Conservation (phyloP, 169 alveolate genomes). For the Amoebophrya sp. region DNA sequence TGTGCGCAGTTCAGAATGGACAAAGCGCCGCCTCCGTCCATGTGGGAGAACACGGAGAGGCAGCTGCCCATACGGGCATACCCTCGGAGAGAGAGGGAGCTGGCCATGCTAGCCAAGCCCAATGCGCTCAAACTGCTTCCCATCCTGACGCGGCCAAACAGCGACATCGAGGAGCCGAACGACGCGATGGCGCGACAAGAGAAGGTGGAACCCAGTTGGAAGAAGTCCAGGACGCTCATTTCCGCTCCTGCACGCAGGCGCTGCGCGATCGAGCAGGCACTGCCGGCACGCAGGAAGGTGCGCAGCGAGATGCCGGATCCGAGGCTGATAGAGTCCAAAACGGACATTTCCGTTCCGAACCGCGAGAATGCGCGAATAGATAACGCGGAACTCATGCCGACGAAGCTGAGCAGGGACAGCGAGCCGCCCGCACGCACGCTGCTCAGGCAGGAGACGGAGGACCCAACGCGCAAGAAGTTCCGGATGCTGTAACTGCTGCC, state of each 20-base stretch:
- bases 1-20: not conserved
- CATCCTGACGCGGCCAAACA: not conserved
- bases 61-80: slow-evolving; percentile 17
- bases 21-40: not conserved
- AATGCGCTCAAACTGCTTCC: not conserved
- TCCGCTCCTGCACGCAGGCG: not conserved
- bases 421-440: not conserved
- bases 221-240: not conserved
- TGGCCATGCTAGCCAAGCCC: not conserved
- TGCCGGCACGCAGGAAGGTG: not conserved
- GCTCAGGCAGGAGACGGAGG: not conserved
- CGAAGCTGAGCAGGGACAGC: not conserved
- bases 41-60: not conserved
- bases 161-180: not conserved
- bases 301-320: slow-evolving; percentile 22
- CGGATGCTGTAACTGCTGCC: slow-evolving; percentile 17
- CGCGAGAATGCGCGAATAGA: not conserved
- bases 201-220: not conserved
- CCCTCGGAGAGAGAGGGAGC: slow-evolving; percentile 14
- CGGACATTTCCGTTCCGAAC: not conserved
- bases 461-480: slow-evolving; percentile 19
- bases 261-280: not conserved
- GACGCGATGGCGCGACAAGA: not conserved
- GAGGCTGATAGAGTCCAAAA: not conserved
- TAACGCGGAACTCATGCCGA: not conserved